Conservation (phyloP, 495 filamentous ascomycete genomes). For the Umbilicaria muhlenbergii region DNA sequence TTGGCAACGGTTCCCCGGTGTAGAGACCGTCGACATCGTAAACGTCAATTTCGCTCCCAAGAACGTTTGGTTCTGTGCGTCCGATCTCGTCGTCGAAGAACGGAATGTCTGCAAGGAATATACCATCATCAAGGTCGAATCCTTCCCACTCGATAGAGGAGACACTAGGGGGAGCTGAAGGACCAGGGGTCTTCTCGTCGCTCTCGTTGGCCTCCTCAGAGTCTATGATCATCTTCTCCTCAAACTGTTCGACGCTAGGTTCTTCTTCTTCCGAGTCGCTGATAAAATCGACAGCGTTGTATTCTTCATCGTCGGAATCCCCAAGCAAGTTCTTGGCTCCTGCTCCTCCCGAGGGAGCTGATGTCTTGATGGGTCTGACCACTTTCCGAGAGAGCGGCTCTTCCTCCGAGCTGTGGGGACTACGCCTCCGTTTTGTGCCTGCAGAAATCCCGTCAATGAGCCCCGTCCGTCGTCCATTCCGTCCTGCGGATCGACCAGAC, state of each 20-base stretch:
- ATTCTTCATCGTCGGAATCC: constrained; percentile 50
- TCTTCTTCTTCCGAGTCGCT: constrained; percentile 66
- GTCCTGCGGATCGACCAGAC: constrained; percentile 30
- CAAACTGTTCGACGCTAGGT: constrained; percentile 50
- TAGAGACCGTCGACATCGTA: constrained; percentile 28
- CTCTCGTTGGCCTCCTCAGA: constrained; percentile 30
- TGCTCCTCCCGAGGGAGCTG: constrained; percentile 22
- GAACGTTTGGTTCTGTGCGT: constrained; percentile 10
- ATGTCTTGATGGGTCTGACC: constrained; percentile 20
- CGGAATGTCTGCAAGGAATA: constrained; percentile 28
- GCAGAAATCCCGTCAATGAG: constrained; percentile 2
- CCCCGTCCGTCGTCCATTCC: constrained; percentile 30
- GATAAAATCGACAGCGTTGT: constrained; percentile 61
- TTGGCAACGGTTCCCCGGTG: constrained; percentile 16
- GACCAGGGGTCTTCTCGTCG: constrained; percentile 17
- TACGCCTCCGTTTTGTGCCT: not conserved
- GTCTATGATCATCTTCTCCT: constrained; percentile 56
- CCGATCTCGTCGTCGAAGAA: constrained; percentile 35
- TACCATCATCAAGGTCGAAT: constrained; percentile 35
- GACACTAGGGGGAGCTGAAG: constrained; percentile 19
- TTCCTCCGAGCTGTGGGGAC: not conserved
- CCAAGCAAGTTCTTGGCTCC: constrained; percentile 27
- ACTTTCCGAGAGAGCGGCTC: constrained; percentile 7
- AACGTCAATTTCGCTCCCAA: constrained; percentile 32
- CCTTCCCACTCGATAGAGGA: constrained; percentile 41